Base-by-base conservation (phyloP, 257 asterid genomes). In the Haberlea rhodopensis region DNA sequence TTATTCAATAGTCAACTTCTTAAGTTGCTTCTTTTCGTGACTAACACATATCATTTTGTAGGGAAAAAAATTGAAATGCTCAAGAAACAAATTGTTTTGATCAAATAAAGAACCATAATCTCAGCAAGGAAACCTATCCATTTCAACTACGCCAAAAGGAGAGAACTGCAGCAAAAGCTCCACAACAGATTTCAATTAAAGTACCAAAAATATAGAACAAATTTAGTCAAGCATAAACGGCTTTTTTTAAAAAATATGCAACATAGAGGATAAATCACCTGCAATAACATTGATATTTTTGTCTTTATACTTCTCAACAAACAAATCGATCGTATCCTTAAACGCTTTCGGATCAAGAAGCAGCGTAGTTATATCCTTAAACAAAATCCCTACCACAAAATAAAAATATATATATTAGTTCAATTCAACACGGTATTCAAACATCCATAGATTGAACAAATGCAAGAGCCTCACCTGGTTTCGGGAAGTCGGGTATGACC, bases 361-460 rank as follows among this genome's bases (percentile, higher is more conserved):
- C 78, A 91, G n/a, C 67, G 98, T 89, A 23, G 97, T 91, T 71
- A 91, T 91, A 67, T 91, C 98, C 84, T 91, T 95, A 80, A 91
- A 91, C 87, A 81, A 8, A 51, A 91, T 91, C 75, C 98, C 95
- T 87, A 73, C 32, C 51, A 72, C n/a, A n/a, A n/a, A n/a, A n/a
- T n/a, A n/a, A n/a, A n/a, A n/a, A n/a, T n/a, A n/a, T n/a, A n/a
- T n/a, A n/a, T 57, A 56, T 6, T n/a, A 20, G 46, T 46, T 34
- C 56, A 69, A 59, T 18, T 40, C 56, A 62, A 52, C 68, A 64
- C 60, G 52, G 48, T 7, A 2, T 18, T 31, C 18, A 31, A 16
- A 18, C 10, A 69, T 43, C 16, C 2, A 26, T 23, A 71, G 29
- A 52, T 24, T 66, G 29, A 59, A 37, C 21, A 26, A 62, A 22